Percentiles rank a stretch among this genome's conserved stretches.
These are phyloP conservation scores for Clitocybe nebularis DNA, from an alignment of 1,284 basidiomycete genomes.

Conservation along the genomic window DNA sequence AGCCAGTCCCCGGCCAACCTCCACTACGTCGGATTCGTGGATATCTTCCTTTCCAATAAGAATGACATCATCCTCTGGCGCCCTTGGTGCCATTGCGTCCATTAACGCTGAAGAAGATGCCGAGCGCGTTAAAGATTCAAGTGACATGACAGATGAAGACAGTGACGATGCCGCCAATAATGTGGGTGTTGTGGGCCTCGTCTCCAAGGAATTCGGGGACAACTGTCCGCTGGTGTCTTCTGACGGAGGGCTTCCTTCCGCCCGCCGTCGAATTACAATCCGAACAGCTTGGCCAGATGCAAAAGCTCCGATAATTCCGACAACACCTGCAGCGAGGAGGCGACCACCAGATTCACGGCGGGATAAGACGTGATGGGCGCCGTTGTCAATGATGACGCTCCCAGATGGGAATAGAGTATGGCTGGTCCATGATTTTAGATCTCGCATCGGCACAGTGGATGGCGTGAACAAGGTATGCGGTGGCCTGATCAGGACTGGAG, in stretches of 20 bases:
- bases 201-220: no score
- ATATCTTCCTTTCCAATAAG: constrained; percentile 24
- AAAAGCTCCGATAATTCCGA: constrained; percentile 85
- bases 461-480: constrained; percentile 89
- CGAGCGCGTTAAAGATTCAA: constrained; percentile 36
- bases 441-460: constrained; percentile 71
- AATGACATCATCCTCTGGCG: constrained; percentile 22
- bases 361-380: constrained; percentile 84
- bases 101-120: constrained; percentile 28
- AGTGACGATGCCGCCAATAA: constrained; percentile 28
- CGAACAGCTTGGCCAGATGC: constrained; percentile 93
- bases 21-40: constrained; percentile 70
- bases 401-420: constrained; percentile 91
- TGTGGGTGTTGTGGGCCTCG: constrained; percentile 41
- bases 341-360: constrained; percentile 86
- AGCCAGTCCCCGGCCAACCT: constrained; percentile 91
- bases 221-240: constrained; percentile 28
- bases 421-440: constrained; percentile 93
- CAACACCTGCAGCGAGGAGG: constrained; percentile 86
- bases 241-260: constrained; percentile 19
- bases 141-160: constrained; percentile 34
- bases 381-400: constrained; percentile 83
- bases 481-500: constrained; percentile 41
- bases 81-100: constrained; percentile 15
- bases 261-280: constrained; percentile 57